A percentile compares a stretch with the other conserved stretches of the same genome.
Evolutionary conservation across 176 grass and related monocot genomes (phyloP).

Genomic region (Olyra latifolia): DNA sequence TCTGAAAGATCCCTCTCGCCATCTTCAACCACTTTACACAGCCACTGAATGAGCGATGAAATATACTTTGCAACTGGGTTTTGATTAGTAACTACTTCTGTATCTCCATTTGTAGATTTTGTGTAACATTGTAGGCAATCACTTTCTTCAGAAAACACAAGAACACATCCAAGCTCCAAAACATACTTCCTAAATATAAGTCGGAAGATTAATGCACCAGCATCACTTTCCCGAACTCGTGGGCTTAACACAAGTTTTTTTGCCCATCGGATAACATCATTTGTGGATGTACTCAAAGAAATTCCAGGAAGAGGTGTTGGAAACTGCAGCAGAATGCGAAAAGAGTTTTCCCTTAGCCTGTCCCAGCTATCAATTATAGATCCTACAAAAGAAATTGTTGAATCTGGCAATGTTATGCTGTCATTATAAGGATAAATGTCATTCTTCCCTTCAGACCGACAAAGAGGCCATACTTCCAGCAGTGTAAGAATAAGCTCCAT

Average conservation of each 20-base stretch:
- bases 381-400: slow-evolving; percentile 90
- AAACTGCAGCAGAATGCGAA: slow-evolving; percentile 85
- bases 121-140: slow-evolving; percentile 52
- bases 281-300: slow-evolving; percentile 60
- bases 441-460: slow-evolving; percentile 54
- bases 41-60: slow-evolving; percentile 77
- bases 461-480: slow-evolving; percentile 91
- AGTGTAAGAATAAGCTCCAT: slow-evolving; percentile 97
- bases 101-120: slow-evolving; percentile 39
- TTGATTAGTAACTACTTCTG: slow-evolving; percentile 37
- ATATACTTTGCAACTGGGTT: slow-evolving; percentile 75
- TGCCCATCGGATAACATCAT: slow-evolving; percentile 78
- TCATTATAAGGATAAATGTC: slow-evolving; percentile 70
- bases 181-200: slow-evolving; percentile 98
- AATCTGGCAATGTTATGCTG: slow-evolving; percentile 79
- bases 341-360: slow-evolving; percentile 79
- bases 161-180: slow-evolving; percentile 69
- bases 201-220: slow-evolving; percentile 87
- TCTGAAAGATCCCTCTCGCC: slow-evolving; percentile 84
- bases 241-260: slow-evolving; percentile 83
- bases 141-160: slow-evolving; percentile 63
- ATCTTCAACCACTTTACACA: slow-evolving; percentile 71
- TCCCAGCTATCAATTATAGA: slow-evolving; percentile 99
- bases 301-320: slow-evolving; percentile 98
- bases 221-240: slow-evolving; percentile 98